Evolutionary conservation across 371 early-diverging fungal genomes (phyloP), one percentile per base, ranked within the genome.

Genomic region (Haplosporangium sp.): DNA sequence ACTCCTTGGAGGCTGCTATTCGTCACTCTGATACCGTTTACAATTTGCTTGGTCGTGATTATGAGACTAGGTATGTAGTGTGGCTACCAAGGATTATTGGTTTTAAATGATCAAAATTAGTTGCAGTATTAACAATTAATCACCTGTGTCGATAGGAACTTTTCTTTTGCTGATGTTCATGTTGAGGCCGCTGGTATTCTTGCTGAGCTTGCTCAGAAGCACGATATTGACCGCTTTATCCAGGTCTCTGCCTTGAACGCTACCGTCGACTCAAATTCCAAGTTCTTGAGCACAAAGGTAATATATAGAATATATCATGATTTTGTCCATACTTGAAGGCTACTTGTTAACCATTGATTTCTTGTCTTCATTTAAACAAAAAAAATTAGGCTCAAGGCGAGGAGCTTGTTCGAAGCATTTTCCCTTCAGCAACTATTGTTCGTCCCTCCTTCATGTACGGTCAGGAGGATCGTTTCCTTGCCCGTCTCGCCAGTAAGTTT

Each of bases 21-120:
- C 91, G 93, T 73, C 94, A 98, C 87, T 94, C 96, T 40, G 99
- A 98, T 79, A 91, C 94, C 58, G 98, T 98, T 67, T 93, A 95
- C 85, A 98, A 98, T 87, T 88, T 96, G 77, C 91, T 98, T 70
- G 98, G 97, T 42, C 92, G 95, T 78, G 94, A 96, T 84, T 96
- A 92, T 74, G 93, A 92, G 72, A 97, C 99, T 61, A 96, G 94
- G 94, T 94, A 62, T 38, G 65, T 34, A 2, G 3, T 0, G 8
- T 66, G 1, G 20, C 62, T 37, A 10, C 42, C 42, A 42, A 42
- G 10, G 42, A 42, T 5, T 42, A 42, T 8, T 8, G 5, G 42
- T 8, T 8, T 5, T 42, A 42, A 42, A 42, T 42, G 42, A 10
- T 42, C 10, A 42, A 42, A 27, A 8, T 42, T 42, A 8, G 42